Evolutionary conservation across 805 yeast genomes (phyloP).

Genomic region (Nakazawaea anatomiae): DNA sequence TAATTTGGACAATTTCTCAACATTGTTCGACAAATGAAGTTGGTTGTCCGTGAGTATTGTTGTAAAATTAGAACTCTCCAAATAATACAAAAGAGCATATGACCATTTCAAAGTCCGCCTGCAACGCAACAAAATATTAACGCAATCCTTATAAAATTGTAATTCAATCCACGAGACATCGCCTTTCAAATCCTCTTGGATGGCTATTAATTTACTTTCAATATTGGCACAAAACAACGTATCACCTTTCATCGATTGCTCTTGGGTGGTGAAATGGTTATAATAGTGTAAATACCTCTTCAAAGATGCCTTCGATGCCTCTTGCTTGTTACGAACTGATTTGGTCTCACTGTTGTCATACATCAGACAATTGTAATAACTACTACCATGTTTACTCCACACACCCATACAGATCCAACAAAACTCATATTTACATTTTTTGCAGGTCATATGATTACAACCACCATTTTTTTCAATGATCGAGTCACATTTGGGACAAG

Average conservation of each 20-base stretch:
- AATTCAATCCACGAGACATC: slow-evolving; percentile 83
- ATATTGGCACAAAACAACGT: slow-evolving; percentile 54
- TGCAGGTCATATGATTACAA: slow-evolving; percentile 93
- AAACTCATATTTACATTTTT: slow-evolving; percentile 69
- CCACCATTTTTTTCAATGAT: slow-evolving; percentile 93
- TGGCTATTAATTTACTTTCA: slow-evolving; percentile 52
- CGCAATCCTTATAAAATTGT: slow-evolving; percentile 73
- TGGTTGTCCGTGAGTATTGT: slow-evolving; percentile 69
- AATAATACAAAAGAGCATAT: slow-evolving; percentile 71
- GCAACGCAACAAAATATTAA: slow-evolving; percentile 56
- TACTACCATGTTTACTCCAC: slow-evolving; percentile 67
- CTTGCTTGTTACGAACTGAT: slow-evolving; percentile 32
- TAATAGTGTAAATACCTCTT: slow-evolving; percentile 71
- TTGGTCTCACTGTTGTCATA: slow-evolving; percentile 40
- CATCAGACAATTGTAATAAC: slow-evolving; percentile 62
- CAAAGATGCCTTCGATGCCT: slow-evolving; percentile 41
- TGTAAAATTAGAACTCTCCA: slow-evolving; percentile 43
- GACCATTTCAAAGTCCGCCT: slow-evolving; percentile 87
- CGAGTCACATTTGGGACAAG: slow-evolving; percentile 77
- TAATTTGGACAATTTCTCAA: slow-evolving; percentile 27
- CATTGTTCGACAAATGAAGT: slow-evolving; percentile 11
- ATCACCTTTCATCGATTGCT: slow-evolving; percentile 70
- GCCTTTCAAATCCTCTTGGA: slow-evolving; percentile 48
- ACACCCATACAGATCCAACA: slow-evolving; percentile 88
- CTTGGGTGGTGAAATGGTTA: slow-evolving; percentile 69